Base-by-base conservation (phyloP, 768 basidiomycete genomes). In the Lanmaoa pseudosensibilis region DNA sequence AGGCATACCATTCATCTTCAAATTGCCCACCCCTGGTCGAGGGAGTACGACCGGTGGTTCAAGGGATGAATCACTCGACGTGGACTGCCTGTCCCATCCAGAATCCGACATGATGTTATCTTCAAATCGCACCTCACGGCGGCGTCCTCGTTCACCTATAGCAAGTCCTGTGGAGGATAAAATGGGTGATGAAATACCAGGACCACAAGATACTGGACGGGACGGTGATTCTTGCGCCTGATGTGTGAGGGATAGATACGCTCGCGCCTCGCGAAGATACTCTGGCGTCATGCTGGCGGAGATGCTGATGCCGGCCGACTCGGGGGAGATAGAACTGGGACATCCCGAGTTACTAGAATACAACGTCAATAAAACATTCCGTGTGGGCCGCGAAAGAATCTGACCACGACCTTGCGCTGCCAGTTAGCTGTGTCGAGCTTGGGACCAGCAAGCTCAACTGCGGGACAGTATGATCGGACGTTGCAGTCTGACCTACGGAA, bases 61-160 rank as follows among this genome's bases (percentile, higher is more conserved):
- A 30, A 72, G 55, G 12, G 70, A 64, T 13, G 68, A 61, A 36
- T 68, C 62, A 10, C 68, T 71, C 47, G 70, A 73, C 21, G 68
- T 57, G 36, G 70, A 73, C 33, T 60, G 66, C 3, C 65, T 58
- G 16, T 69, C 72, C 70, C 72, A 72, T 15, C 45, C 59, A 27
- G 64, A 37, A 46, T 73, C 70, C 16, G 65, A 44, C 53, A 72
- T 62, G 21, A 72, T 72, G 43, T 64, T 73, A 7, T 72, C 70
- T 32, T 73, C 70, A 25, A 72, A 72, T 18, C 72, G 66, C 18
- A 72, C 70, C 52, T 72, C 70, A 7, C 70, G 70, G n/a, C 66
- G 68, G 27, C 63, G 70, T 15, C 58, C 72, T 40, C 58, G 65
- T 23, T 63, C 68, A 21, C 69, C 63, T 4, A 60, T 2, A 23